Percentiles rank a stretch among this genome's conserved stretches.
These are phyloP conservation scores for Onygenales sp. DNA, from an alignment of 2,329 filamentous ascomycete genomes.

Conservation along the genomic window DNA sequence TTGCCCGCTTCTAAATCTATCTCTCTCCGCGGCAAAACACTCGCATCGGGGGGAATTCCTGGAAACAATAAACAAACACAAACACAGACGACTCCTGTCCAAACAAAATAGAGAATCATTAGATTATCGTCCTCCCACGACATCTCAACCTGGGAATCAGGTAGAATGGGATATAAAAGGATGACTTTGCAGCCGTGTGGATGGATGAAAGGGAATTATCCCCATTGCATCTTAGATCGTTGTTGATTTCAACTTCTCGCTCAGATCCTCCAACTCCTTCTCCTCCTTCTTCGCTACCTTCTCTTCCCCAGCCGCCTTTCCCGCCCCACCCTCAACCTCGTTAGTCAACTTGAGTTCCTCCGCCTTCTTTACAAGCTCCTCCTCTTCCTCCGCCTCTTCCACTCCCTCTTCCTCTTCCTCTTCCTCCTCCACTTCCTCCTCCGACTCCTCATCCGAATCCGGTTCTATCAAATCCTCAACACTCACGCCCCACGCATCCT, in stretches of 20 bases:
- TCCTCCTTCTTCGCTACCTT: constrained; percentile 58
- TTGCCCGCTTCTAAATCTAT: no score
- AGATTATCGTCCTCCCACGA: no score
- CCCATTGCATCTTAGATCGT: constrained; percentile 1
- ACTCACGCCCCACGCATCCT: constrained; percentile 78
- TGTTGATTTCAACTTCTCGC: constrained; percentile 66
- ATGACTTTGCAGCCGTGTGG: no score
- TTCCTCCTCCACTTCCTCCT: constrained; percentile 60
- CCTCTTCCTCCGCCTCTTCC: constrained; percentile 60
- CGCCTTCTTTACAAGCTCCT: constrained; percentile 43
- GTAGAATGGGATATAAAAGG: no score
- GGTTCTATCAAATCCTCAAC: constrained; percentile 77
- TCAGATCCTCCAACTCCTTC: constrained; percentile 68
- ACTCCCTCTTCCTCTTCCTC: constrained; percentile 58
- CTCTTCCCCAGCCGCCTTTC: constrained; percentile 60
- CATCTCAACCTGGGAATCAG: no score
- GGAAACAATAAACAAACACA: no score
- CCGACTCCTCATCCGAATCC: constrained; percentile 58
- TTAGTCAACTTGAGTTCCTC: constrained; percentile 55
- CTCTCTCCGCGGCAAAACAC: no score
- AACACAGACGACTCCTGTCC: no score
- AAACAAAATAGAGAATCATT: no score
- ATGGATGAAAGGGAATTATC: no score
- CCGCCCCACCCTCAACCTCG: constrained; percentile 46
- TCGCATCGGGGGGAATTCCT: no score